A percentile compares a stretch with the other conserved stretches of the same genome.
Evolutionary conservation across 2,329 filamentous ascomycete genomes (phyloP).

Genomic region (Aspergillus spinulosporus): DNA sequence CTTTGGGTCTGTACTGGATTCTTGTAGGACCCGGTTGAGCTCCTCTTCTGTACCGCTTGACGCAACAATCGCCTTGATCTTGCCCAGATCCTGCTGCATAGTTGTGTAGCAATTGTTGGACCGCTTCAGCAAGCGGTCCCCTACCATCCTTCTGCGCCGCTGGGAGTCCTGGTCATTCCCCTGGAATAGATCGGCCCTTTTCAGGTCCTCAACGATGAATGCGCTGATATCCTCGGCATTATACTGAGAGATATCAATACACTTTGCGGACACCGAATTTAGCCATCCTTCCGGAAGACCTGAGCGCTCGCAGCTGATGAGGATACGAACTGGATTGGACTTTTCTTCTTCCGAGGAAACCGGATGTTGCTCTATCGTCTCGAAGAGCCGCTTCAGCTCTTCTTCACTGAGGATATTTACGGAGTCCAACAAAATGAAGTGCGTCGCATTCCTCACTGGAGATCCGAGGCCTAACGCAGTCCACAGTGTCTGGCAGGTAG

Average conservation of each 20-base stretch:
- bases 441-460: conserved; percentile 5
- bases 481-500: conserved; percentile 1
- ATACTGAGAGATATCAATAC: conserved; percentile 1
- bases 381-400: not conserved
- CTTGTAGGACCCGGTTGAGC: conserved; percentile 8
- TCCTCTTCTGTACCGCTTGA: conserved; percentile 14
- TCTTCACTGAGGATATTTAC: not conserved
- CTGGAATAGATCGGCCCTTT: conserved; percentile 7
- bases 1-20: conserved; percentile 7
- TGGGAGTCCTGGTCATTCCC: conserved; percentile 5
- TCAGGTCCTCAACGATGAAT: conserved; percentile 8
- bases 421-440: conserved; percentile 9
- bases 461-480: conserved; percentile 2
- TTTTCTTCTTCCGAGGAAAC: not conserved
- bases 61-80: conserved; percentile 11
- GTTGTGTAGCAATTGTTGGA: conserved; percentile 9
- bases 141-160: not conserved
- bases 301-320: not conserved
- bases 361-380: not conserved
- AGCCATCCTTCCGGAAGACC: not conserved
- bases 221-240: not conserved
- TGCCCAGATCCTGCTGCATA: conserved; percentile 7
- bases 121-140: conserved; percentile 5
- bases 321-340: not conserved
- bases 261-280: not conserved